Percentiles rank a stretch among this genome's conserved stretches.
phyloP scores from a whole-genome alignment of 2,329 filamentous ascomycete species.

The Fusarium sp. region DNA sequence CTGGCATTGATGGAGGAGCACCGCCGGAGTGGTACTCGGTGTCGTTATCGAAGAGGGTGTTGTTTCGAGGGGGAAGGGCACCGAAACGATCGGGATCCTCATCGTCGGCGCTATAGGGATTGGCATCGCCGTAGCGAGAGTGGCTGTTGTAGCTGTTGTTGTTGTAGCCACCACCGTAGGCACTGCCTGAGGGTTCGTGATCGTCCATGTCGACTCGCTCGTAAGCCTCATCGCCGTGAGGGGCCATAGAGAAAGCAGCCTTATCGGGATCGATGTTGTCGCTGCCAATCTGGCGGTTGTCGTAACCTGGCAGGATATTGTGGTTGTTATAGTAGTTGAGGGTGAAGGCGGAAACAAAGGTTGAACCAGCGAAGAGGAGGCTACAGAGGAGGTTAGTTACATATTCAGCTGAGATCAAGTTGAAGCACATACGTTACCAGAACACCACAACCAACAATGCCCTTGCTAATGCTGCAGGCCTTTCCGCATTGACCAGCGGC shows the following conservation, averaged over 20 bases:
- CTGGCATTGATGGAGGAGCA: slow-evolving; percentile 42
- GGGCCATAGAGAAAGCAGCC: slow-evolving; percentile 75
- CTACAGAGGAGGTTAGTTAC: slow-evolving; percentile 50
- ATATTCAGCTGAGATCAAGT: background rate
- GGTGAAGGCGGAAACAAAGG: slow-evolving; percentile 69
- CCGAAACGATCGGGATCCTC: slow-evolving; percentile 57
- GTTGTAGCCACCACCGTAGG: slow-evolving; percentile 46
- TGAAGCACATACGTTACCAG: slow-evolving; percentile 67
- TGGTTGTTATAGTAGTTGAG: slow-evolving; percentile 72
- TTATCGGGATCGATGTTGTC: slow-evolving; percentile 75
- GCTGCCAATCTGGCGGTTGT: slow-evolving; percentile 58
- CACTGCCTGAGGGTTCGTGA: slow-evolving; percentile 53
- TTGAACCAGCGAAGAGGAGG: slow-evolving; percentile 65
- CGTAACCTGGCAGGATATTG: slow-evolving; percentile 71
- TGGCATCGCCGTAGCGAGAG: slow-evolving; percentile 53
- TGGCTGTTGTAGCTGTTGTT: slow-evolving; percentile 48
- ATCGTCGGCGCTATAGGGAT: slow-evolving; percentile 55
- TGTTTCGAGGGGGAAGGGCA: slow-evolving; percentile 51
- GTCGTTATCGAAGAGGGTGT: slow-evolving; percentile 62
- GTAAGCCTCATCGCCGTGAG: slow-evolving; percentile 75
- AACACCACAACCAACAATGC: slow-evolving; percentile 71
- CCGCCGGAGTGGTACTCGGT: slow-evolving; percentile 59
- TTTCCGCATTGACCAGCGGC: slow-evolving; percentile 64
- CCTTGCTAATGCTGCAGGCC: slow-evolving; percentile 71
- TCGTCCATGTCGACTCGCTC: slow-evolving; percentile 70